Base-by-base conservation (phyloP, 352 stramenopile genomes). In the Thalassiosira livingstoniorum region DNA sequence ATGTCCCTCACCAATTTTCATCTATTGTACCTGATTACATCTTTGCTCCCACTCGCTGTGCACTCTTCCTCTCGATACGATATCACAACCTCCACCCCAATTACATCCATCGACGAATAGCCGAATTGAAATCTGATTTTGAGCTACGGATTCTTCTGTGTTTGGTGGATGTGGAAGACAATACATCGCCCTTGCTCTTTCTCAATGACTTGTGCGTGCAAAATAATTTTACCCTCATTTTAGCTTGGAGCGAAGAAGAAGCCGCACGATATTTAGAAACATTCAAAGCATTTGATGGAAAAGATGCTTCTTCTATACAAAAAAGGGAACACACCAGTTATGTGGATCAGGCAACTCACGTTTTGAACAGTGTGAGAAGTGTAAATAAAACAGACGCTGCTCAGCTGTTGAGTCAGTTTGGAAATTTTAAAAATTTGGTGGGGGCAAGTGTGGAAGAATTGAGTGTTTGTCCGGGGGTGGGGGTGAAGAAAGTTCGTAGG, bases 381-480 rank as follows among this genome's bases (percentile, higher is more conserved):
- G 92, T 99, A 15, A 99, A 99, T 90, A 98, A 98, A 83, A 98
- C 97, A 37, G 97, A 99, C 90, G 93, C 98, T 4, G 82, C 95
- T 4, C 97, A 96, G 37, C 83, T 99, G 43, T 82, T 98, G 31
- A 94, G 92, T 37, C 97, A 97, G 35, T 99, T 99, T 86, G 92
- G 94, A 29, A 96, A 92, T 0, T 87, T 98, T 2, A 86, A 92
- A 27, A 92, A 94, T 18, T 83, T 98, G 13, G 96, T 96, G 86
- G 92, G 93, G 54, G 96, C 97, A 37, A 97, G 95, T 45, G 92
- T 97, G 80, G 96, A 98, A 64, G 96, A 99, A 79, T 85, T 99
- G 39, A 94, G 94, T 69, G 80, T 98, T 13, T 98, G 97, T 87
- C 95, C 96, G 29, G 97, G 97, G 32, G 92, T 99, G 39, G 97